Percentiles rank a stretch among this genome's conserved stretches.
Evolutionary conservation across 495 filamentous ascomycete species (phyloP).

Genomic region (Penicillium turbatum): DNA sequence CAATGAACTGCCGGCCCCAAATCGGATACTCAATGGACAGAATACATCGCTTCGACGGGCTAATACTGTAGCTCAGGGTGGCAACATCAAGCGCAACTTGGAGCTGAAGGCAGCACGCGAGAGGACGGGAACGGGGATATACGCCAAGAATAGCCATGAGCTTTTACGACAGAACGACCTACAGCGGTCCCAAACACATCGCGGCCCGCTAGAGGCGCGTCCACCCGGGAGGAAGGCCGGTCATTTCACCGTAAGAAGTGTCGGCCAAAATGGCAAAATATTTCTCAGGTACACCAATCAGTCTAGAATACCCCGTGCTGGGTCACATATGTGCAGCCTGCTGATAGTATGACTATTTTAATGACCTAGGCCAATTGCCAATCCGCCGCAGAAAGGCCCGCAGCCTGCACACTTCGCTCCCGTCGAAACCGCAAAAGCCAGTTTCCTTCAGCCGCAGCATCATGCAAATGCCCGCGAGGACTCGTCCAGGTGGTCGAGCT

Average conservation of each 20-base stretch:
- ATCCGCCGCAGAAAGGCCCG: conserved; percentile 31
- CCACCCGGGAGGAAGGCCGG: conserved; percentile 51
- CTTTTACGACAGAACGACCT: conserved; percentile 39
- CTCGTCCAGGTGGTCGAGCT: conserved; percentile 42
- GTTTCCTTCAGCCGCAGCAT: conserved; percentile 24
- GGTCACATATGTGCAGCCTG: conserved; percentile 19
- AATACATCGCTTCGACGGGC: conserved; percentile 37
- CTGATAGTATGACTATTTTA: conserved; percentile 19
- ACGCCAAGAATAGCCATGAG: conserved; percentile 47
- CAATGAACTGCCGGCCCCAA: conserved; percentile 16
- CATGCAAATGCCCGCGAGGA: conserved; percentile 24
- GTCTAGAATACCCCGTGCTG: conserved; percentile 16
- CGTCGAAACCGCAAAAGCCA: conserved; percentile 35
- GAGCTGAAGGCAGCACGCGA: conserved; percentile 32
- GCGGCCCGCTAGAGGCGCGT: conserved; percentile 30
- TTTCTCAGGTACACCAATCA: conserved; percentile 73
- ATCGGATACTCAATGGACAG: conserved; percentile 16
- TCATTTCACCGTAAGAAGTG: conserved; percentile 90
- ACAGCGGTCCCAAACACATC: conserved; percentile 35
- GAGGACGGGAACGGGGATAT: conserved; percentile 34
- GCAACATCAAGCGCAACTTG: conserved; percentile 30
- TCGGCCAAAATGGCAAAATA: conserved; percentile 89
- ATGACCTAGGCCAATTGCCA: conserved; percentile 47
- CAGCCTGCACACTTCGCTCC: conserved; percentile 29
- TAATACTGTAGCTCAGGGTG: conserved; percentile 41